A percentile compares a stretch with the other conserved stretches of the same genome.
These are phyloP conservation scores for Podospora sp. DNA, from an alignment of 495 filamentous ascomycete genomes.

Conservation along the genomic window DNA sequence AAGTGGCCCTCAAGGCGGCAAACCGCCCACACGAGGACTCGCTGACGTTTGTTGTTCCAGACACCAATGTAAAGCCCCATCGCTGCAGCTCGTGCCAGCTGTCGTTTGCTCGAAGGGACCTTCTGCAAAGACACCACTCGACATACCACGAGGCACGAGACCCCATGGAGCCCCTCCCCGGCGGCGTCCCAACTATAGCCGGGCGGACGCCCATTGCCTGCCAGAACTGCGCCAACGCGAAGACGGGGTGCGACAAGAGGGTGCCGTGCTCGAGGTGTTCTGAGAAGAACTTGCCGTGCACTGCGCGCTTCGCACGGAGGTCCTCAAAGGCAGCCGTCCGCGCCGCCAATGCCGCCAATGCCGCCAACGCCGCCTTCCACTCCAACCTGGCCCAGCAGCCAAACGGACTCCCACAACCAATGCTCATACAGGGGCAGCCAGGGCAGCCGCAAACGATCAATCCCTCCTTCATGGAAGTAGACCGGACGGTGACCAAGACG, in stretches of 20 bases:
- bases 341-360: no score
- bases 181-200: slow-evolving; percentile 39
- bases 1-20: slow-evolving; percentile 31
- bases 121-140: slow-evolving; percentile 60
- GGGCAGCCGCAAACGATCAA: slow-evolving; percentile 30
- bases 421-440: neutral
- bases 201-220: slow-evolving; percentile 58
- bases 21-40: neutral
- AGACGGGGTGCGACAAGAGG: slow-evolving; percentile 70
- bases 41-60: slow-evolving; percentile 42
- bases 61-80: slow-evolving; percentile 68
- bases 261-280: slow-evolving; percentile 62
- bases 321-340: slow-evolving; percentile 53
- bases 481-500: slow-evolving; percentile 28
- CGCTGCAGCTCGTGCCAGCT: slow-evolving; percentile 61
- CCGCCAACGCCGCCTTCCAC: slow-evolving; percentile 34
- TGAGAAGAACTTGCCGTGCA: slow-evolving; percentile 59
- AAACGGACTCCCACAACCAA: slow-evolving; percentile 30
- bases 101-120: slow-evolving; percentile 62
- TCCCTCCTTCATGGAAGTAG: slow-evolving; percentile 45
- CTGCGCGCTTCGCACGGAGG: slow-evolving; percentile 57
- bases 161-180: slow-evolving; percentile 44
- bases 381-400: slow-evolving; percentile 21
- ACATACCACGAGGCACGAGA: slow-evolving; percentile 53
- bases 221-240: slow-evolving; percentile 61